Evolutionary conservation across 2,329 filamentous ascomycete species (phyloP).

Genomic region (Epichloe aotearoae): DNA sequence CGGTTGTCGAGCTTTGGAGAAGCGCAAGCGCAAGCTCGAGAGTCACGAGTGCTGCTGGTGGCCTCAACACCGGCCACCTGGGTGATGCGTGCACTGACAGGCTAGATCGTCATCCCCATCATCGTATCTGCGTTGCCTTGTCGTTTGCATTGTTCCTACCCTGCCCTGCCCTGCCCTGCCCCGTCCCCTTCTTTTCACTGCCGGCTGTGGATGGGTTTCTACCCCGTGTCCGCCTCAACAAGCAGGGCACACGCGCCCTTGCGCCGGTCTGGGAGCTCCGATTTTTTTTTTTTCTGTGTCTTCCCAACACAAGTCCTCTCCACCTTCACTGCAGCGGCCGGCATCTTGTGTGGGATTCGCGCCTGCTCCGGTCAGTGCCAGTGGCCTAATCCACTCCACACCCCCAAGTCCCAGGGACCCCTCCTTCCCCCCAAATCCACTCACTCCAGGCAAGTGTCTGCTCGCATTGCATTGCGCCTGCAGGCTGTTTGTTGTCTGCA

Average conservation of each 20-base stretch:
- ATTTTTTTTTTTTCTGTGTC: conserved; percentile 3
- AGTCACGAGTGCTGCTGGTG: no score
- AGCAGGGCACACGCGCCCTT: conserved; percentile 7
- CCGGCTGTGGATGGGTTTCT: neutral
- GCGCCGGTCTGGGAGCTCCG: conserved; percentile 8
- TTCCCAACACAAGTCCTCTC: neutral
- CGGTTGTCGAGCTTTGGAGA: neutral
- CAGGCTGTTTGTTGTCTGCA: neutral
- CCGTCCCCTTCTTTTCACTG: neutral
- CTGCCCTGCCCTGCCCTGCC: neutral
- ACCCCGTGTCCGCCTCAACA: conserved; percentile 1
- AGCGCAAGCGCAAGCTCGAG: neutral
- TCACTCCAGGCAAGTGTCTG: neutral
- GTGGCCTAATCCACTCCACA: neutral
- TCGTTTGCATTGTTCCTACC: neutral
- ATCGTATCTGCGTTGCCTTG: neutral
- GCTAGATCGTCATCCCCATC: neutral
- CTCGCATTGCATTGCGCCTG: conserved; percentile 1
- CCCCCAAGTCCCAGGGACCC: neutral
- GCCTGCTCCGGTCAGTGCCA: neutral
- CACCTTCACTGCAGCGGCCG: neutral
- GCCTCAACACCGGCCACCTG: neutral
- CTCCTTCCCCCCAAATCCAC: neutral
- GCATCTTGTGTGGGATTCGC: conserved; percentile 1
- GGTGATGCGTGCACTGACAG: neutral